Evolutionary conservation across 1,284 basidiomycete species (phyloP).

Genomic region (Porodaedalea pini): DNA sequence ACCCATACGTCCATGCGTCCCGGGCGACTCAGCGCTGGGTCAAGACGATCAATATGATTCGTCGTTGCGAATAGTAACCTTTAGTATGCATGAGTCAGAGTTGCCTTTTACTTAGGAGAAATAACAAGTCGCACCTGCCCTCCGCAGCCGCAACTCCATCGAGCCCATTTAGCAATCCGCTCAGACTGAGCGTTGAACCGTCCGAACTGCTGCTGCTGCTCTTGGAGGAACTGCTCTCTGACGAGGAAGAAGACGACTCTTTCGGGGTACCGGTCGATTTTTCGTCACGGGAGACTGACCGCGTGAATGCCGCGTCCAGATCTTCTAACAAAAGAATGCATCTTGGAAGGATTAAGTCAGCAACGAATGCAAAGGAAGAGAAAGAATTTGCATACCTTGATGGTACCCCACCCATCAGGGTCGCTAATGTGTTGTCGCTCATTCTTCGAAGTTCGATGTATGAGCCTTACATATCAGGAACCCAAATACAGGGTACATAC

Average conservation of each 20-base stretch:
- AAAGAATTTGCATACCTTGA: constrained; percentile 50
- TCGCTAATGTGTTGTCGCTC: constrained; percentile 81
- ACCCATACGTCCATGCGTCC: constrained; percentile 88
- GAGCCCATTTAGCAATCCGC: constrained; percentile 77
- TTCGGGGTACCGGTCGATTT: constrained; percentile 68
- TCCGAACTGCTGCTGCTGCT: constrained; percentile 40
- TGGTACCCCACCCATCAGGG: constrained; percentile 80
- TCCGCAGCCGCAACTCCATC: constrained; percentile 85
- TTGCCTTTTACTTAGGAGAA: constrained; percentile 22
- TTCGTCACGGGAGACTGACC: constrained; percentile 74
- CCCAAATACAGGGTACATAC: constrained; percentile 38
- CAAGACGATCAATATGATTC: constrained; percentile 82
- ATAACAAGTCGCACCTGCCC: constrained; percentile 58
- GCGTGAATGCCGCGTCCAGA: constrained; percentile 82
- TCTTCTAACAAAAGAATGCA: constrained; percentile 87
- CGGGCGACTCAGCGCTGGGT: constrained; percentile 75
- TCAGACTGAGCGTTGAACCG: constrained; percentile 77
- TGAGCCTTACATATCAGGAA: constrained; percentile 11
- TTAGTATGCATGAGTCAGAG: constrained; percentile 17
- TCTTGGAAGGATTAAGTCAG: constrained; percentile 37
- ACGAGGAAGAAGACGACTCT: constrained; percentile 37
- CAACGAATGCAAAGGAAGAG: constrained; percentile 14
- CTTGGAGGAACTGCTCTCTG: constrained; percentile 38
- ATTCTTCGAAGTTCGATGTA: constrained; percentile 45
- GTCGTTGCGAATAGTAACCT: constrained; percentile 80